Percentiles rank a stretch among this genome's conserved stretches.
These are phyloP conservation scores for Mucor velutinosus DNA, from an alignment of 371 early-diverging fungal genomes.

Conservation along the genomic window DNA sequence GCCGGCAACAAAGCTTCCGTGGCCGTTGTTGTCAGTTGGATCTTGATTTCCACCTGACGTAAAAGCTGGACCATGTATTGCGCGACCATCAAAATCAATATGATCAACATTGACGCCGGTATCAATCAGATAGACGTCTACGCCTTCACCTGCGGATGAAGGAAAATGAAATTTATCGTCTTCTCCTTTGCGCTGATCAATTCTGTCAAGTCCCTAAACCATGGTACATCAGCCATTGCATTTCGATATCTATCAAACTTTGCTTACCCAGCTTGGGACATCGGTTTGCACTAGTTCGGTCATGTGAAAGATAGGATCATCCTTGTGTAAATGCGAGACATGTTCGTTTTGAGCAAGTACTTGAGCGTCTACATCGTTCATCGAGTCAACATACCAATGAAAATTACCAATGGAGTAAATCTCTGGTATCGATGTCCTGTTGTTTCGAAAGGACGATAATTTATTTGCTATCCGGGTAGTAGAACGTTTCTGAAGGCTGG, in stretches of 20 bases:
- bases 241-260: no score
- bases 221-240: not conserved
- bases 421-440: not conserved
- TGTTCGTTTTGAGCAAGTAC: conserved; percentile 1
- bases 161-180: conserved; percentile 19
- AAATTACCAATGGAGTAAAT: conserved; percentile 7
- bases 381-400: not conserved
- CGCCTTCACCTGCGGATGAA: conserved; percentile 25
- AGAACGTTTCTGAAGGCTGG: not conserved
- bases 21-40: conserved; percentile 57
- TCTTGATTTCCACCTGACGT: conserved; percentile 37
- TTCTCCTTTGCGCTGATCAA: conserved; percentile 23
- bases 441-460: not conserved
- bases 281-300: conserved; percentile 4
- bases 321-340: not conserved
- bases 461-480: not conserved
- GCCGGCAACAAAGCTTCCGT: conserved; percentile 56
- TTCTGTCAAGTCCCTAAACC: conserved; percentile 27
- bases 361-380: conserved; percentile 1
- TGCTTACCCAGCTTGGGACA: conserved; percentile 2
- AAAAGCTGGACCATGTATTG: conserved; percentile 53
- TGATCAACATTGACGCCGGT: conserved; percentile 63
- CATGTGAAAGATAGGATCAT: conserved; percentile 6
- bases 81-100: conserved; percentile 67
- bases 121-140: conserved; percentile 44